A percentile compares a stretch with the other conserved stretches of the same genome.
Conservation (phyloP, 306 rosid genomes). For the Vigna hirtella region DNA sequence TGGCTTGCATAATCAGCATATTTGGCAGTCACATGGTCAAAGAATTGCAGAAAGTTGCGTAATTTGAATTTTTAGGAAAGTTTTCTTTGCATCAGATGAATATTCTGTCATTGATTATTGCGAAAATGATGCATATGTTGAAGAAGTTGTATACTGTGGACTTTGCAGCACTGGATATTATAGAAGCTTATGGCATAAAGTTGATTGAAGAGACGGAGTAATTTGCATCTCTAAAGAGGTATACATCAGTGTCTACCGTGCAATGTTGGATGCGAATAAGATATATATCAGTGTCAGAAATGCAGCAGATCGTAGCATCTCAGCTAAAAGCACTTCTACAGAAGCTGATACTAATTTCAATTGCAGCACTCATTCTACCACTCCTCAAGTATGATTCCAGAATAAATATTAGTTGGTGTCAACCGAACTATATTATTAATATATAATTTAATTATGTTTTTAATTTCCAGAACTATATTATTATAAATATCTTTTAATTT, state of each 20-base stretch:
- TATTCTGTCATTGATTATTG: background rate
- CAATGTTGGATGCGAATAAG: conserved; percentile 32
- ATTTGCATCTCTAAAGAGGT: conserved; percentile 18
- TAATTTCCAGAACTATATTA: no score
- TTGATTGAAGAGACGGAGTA: conserved; percentile 74
- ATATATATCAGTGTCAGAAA: background rate
- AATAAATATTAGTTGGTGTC: background rate
- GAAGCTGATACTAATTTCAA: conserved; percentile 10
- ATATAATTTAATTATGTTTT: no score
- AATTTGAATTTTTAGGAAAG: background rate
- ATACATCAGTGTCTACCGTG: background rate
- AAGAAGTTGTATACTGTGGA: conserved; percentile 33
- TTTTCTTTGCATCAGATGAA: background rate
- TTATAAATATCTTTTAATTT: no score
- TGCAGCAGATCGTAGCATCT: background rate
- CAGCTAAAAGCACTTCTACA: background rate
- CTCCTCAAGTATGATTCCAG: background rate
- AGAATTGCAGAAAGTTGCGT: background rate
- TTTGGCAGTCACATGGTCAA: background rate
- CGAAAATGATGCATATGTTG: background rate
- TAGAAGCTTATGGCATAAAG: conserved; percentile 91
- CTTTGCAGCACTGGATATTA: conserved; percentile 71
- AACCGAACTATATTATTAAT: background rate
- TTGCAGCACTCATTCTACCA: background rate
- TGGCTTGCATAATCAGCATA: conserved; percentile 6